A percentile compares a stretch with the other conserved stretches of the same genome.
Evolutionary conservation across 345 rosid species (phyloP).

Genomic region (Aquilaria yunnanensis): DNA sequence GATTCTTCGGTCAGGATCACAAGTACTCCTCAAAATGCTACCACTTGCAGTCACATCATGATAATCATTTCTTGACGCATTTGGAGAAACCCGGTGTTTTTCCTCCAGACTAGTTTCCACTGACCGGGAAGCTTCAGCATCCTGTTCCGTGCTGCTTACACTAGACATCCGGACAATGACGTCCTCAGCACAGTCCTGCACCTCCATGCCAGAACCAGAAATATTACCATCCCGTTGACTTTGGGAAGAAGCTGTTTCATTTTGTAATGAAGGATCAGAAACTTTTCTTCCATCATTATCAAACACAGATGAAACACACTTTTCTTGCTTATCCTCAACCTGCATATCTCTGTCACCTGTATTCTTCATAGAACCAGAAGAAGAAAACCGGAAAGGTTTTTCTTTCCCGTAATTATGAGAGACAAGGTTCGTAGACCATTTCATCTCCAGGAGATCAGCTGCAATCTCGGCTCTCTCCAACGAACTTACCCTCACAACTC

Average conservation of each 20-base stretch:
- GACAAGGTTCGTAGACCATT: constrained; percentile 80
- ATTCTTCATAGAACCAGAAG: constrained; percentile 10
- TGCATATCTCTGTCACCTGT: constrained; percentile 13
- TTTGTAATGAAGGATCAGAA: constrained; percentile 7
- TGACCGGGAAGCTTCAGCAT: constrained; percentile 18
- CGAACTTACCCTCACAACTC: constrained; percentile 36
- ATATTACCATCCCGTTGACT: constrained; percentile 10
- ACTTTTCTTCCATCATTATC: constrained; percentile 15
- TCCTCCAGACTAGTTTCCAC: constrained; percentile 22
- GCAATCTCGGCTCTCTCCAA: constrained; percentile 85
- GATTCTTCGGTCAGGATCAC: constrained; percentile 17
- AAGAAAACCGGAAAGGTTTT: constrained; percentile 15
- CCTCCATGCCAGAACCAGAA: constrained; percentile 18
- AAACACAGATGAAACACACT: constrained; percentile 4
- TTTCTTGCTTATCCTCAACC: constrained; percentile 14
- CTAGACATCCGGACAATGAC: constrained; percentile 12
- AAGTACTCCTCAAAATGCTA: constrained; percentile 13
- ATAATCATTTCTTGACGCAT: constrained; percentile 15
- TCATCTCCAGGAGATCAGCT: constrained; percentile 77
- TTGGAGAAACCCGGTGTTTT: constrained; percentile 19
- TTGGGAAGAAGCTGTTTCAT: constrained; percentile 17
- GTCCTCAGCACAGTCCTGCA: constrained; percentile 21
- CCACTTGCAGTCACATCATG: constrained; percentile 10
- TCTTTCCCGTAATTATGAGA: constrained; percentile 34
- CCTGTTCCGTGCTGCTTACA: constrained; percentile 19